Conservation (phyloP, 495 filamentous ascomycete genomes). For the Podospora fimiseda region DNA sequence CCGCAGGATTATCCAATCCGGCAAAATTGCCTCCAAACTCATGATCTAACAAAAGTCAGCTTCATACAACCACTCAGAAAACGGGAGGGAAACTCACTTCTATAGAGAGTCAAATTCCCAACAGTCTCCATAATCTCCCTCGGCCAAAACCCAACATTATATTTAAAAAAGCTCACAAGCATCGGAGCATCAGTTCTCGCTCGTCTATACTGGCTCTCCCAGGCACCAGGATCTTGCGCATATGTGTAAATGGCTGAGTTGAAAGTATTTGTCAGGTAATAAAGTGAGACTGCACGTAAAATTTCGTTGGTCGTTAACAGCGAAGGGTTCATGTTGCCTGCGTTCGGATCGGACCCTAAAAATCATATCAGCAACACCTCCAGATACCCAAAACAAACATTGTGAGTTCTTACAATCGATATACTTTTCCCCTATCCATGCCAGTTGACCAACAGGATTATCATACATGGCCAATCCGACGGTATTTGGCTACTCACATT, state of each 20-base stretch:
- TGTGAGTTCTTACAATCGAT: constrained; percentile 8
- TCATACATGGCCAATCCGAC: constrained; percentile 34
- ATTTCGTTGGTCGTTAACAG: constrained; percentile 20
- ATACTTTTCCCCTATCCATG: constrained; percentile 36
- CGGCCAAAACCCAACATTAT: constrained; percentile 18
- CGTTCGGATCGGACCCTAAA: constrained; percentile 14
- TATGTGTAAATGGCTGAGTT: constrained; percentile 20
- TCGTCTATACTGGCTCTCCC: constrained; percentile 3
- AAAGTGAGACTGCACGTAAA: constrained; percentile 26
- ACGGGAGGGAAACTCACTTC: constrained; percentile 11
- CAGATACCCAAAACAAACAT: background rate
- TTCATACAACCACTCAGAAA: background rate
- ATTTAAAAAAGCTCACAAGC: constrained; percentile 17
- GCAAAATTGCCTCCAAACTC: constrained; percentile 24
- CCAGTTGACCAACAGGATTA: constrained; percentile 31
- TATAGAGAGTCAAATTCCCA: constrained; percentile 24
- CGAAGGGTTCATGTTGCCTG: constrained; percentile 7
- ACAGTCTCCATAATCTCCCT: constrained; percentile 12
- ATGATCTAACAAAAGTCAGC: constrained; percentile 10
- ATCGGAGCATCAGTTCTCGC: constrained; percentile 13
- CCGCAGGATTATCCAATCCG: constrained; percentile 19
- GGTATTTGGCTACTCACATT: constrained; percentile 26
- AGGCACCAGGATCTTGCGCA: constrained; percentile 11
- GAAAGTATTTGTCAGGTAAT: constrained; percentile 23
- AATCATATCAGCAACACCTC: background rate